Evolutionary conservation across 2,329 filamentous ascomycete genomes (phyloP), one percentile per base, ranked within the genome.

Genomic region (Polychaeton citri): DNA sequence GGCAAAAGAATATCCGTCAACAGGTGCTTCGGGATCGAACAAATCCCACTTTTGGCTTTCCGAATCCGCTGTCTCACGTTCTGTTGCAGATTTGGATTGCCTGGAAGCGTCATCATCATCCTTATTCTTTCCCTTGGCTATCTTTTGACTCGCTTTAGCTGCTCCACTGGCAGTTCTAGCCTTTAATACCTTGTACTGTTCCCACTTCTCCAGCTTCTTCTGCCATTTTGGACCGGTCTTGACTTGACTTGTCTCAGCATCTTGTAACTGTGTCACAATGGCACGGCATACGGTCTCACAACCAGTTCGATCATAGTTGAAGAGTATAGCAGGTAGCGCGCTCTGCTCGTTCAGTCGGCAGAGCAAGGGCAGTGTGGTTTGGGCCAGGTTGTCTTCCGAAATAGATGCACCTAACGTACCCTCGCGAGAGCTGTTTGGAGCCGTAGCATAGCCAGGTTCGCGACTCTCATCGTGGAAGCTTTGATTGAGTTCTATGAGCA

Each of bases 321-420:
- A 88, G 1, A 86, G 55, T 9, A 88, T 74, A 0, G 78, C 81
- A 0, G 81, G 82, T 1, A 88, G 63, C 0, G 77, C 79, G 37
- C 73, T 69, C 38, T 75, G 71, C 12, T 65, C 61, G 33, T 82
- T 70, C 1, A 86, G 63, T 20, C 75, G 68, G 12, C 61, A 65
- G 0, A 80, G 60, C 19, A 83, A 57, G 1, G 74, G 67, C 13
- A 81, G 57, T 3, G 69, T 74, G 7, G 66, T 70, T 16, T 50
- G 46, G 19, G 56, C 46, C 8, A 68, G 45, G 24, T 46, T 38
- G n/a, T 44, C 35, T 20, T 16, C 26, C 21, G 15, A 10, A 26
- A 41, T 35, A 18, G 32, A 34, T 20, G 37, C 39, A 15, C 37
- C 38, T 8, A 37, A 34, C 17, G n/a, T 16, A 13, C 39, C 20